phyloP scores from a whole-genome alignment of 2,329 filamentous ascomycete genomes.

The Ceratocystis harringtonii region DNA sequence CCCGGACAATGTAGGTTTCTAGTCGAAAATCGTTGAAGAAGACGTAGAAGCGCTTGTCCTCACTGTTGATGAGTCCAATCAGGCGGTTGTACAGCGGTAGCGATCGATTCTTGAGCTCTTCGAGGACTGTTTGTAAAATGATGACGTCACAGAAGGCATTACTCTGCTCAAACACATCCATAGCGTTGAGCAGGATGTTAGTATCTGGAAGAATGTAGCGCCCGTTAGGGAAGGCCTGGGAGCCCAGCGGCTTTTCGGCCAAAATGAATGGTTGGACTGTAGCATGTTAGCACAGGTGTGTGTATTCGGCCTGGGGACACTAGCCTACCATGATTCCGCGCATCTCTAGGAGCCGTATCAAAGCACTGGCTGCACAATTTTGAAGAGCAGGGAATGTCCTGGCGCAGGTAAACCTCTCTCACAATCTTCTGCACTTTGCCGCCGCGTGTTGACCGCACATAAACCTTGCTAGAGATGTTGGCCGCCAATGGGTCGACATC shows the following conservation, averaged over 20 bases:
- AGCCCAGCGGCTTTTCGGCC: slow-evolving; percentile 74
- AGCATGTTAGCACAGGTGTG: slow-evolving; percentile 1
- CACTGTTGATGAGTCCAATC: slow-evolving; percentile 78
- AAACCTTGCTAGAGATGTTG: slow-evolving; percentile 89
- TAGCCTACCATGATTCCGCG: slow-evolving; percentile 57
- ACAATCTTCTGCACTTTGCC: slow-evolving; percentile 99
- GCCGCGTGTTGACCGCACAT: slow-evolving; percentile 82
- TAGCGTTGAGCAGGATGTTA: slow-evolving; percentile 84
- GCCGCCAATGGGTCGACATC: slow-evolving; percentile 41
- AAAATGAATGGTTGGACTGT: slow-evolving; percentile 64
- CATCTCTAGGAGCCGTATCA: slow-evolving; percentile 60
- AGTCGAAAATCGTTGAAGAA: slow-evolving; percentile 98
- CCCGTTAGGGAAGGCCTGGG: slow-evolving; percentile 65
- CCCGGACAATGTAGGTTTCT: slow-evolving; percentile 71
- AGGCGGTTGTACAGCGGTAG: slow-evolving; percentile 89
- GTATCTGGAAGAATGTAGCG: slow-evolving; percentile 95
- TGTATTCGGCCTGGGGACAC: slow-evolving; percentile 7
- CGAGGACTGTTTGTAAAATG: slow-evolving; percentile 86
- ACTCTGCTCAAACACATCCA: slow-evolving; percentile 92
- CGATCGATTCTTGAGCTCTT: slow-evolving; percentile 88
- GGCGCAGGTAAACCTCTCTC: slow-evolving; percentile 83
- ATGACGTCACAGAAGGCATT: slow-evolving; percentile 93
- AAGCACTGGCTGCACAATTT: slow-evolving; percentile 68
- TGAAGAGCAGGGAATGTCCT: slow-evolving; percentile 95
- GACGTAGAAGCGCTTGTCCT: slow-evolving; percentile 94